phyloP scores from a whole-genome alignment of 176 grass and related monocot species.

The Lolium rigidum region DNA sequence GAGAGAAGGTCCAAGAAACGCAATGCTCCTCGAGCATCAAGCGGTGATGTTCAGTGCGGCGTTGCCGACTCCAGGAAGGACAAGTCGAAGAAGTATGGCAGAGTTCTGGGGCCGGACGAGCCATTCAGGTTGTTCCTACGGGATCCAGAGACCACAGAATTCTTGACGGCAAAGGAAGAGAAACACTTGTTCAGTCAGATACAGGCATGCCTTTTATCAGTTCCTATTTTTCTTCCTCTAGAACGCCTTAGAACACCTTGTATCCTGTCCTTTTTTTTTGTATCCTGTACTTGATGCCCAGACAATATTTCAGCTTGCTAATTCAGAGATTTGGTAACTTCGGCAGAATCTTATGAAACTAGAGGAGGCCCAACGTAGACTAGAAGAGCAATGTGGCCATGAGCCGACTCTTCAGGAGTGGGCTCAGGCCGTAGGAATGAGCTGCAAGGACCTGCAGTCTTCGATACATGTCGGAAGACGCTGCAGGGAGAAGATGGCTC shows the following conservation, averaged over 20 bases:
- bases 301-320: neutral
- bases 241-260: neutral
- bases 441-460: conserved; percentile 58
- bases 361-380: conserved; percentile 63
- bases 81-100: conserved; percentile 51
- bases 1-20: conserved; percentile 67
- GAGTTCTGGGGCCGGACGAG: conserved; percentile 57
- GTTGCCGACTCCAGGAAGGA: conserved; percentile 37
- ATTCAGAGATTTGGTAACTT: neutral
- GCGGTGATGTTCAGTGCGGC: conserved; percentile 20
- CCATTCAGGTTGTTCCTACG: conserved; percentile 66
- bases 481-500: conserved; percentile 77
- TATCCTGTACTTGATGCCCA: too few species aligned
- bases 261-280: neutral
- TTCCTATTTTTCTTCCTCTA: neutral
- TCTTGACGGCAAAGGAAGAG: conserved; percentile 70
- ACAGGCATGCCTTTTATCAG: conserved; percentile 55
- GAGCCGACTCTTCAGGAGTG: conserved; percentile 72
- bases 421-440: conserved; percentile 75
- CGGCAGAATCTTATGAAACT: conserved; percentile 65
- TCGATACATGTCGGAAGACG: conserved; percentile 55
- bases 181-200: conserved; percentile 64
- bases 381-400: conserved; percentile 55
- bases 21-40: conserved; percentile 27
- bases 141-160: conserved; percentile 65